Conservation (phyloP, 805 yeast species). For the Yarrowia keelungensis region DNA sequence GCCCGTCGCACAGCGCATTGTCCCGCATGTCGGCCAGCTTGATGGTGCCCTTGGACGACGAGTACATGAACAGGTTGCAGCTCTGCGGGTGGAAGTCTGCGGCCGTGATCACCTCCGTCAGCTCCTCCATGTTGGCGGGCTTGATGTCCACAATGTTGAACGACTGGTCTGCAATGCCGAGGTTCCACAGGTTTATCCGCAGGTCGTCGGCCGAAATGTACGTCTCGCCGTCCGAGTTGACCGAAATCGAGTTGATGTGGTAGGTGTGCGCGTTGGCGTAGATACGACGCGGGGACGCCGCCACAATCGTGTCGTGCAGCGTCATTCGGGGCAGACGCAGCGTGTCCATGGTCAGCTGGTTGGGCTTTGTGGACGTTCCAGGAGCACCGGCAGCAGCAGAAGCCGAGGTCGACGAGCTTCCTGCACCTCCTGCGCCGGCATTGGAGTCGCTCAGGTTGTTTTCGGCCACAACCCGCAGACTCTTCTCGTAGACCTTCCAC, state of each 20-base stretch:
- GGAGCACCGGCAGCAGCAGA: slow-evolving; percentile 36
- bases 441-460: slow-evolving; percentile 68
- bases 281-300: slow-evolving; percentile 90
- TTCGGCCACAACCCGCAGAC: slow-evolving; percentile 88
- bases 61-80: slow-evolving; percentile 94
- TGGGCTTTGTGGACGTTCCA: slow-evolving; percentile 42
- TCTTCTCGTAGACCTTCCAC: slow-evolving; percentile 94
- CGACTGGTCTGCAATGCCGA: slow-evolving; percentile 91
- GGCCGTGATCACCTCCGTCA: slow-evolving; percentile 95
- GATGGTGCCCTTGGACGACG: slow-evolving; percentile 93
- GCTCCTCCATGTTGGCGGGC: slow-evolving; percentile 98
- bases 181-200: slow-evolving; percentile 94
- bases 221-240: slow-evolving; percentile 95
- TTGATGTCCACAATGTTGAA: slow-evolving; percentile 97
- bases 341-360: slow-evolving; percentile 48
- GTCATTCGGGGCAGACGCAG: slow-evolving; percentile 86
- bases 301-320: slow-evolving; percentile 92
- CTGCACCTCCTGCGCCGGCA: slow-evolving; percentile 14
- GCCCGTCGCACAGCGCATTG: slow-evolving; percentile 90
- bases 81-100: slow-evolving; percentile 94
- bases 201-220: slow-evolving; percentile 91
- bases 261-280: slow-evolving; percentile 97
- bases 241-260: slow-evolving; percentile 94
- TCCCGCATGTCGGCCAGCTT: slow-evolving; percentile 96
- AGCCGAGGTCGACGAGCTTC: slow-evolving; percentile 30